Evolutionary conservation across 116 monocot species (phyloP), one percentile per base, ranked within the genome.

Genomic region (Posidonia oceanica): DNA sequence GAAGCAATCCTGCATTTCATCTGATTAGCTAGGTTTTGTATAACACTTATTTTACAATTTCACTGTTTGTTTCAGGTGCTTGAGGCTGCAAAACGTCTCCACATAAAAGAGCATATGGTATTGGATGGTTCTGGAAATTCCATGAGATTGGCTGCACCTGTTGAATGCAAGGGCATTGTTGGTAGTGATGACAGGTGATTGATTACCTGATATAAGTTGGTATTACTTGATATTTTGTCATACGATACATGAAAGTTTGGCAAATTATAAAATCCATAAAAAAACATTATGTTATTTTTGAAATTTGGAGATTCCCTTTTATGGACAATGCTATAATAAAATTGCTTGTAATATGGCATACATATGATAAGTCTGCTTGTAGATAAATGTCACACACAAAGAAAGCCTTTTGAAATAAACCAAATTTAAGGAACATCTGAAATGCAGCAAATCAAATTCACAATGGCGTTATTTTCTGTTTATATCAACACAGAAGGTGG

Each of bases 91-190:
- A 93, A 86, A 42, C 77, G 73, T 41, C 88, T 99, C 16, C 98
- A 90, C 62, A 52, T 93, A 73, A 99, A 93, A 79, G 93, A 90
- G 59, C 98, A 99, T 75, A 64, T 75, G 12, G 90, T 99, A 29
- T 40, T 93, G 40, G 98, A 99, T 88, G 92, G 87, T 44, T 89
- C 89, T 76, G 92, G 92, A 71, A 96, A 87, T 78, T 69, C 41
- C 75, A 73, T 99, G 65, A 93, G 84, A 62, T 79, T 99, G 76
- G 98, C 93, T 81, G 93, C 88, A 69, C 90, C 98, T 69, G 88
- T 99, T 6, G 98, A 99, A 82, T 99, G 93, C 80, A 99, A 99
- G 80, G 93, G 98, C 48, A 99, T 99, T 75, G 84, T 99, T 73
- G 98, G 98, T 15, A 93, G 98, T 70, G 98, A 99, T 86, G 90